Conservation (phyloP, 2,329 filamentous ascomycete species). For the Sclerotinia borealis region DNA sequence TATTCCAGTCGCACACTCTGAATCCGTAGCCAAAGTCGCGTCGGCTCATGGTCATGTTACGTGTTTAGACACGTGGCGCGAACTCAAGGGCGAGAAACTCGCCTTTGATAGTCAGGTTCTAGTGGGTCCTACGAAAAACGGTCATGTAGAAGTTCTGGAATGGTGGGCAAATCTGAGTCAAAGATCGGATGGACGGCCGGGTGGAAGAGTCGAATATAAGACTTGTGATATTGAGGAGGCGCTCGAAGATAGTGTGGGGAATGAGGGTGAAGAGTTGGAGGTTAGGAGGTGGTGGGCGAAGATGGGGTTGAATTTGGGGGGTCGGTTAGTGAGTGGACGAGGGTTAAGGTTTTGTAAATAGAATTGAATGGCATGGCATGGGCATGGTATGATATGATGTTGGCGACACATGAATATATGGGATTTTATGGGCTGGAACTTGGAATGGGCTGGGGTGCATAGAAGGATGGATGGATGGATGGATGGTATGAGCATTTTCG, state of each 20-base stretch:
- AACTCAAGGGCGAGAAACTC: slow-evolving; percentile 65
- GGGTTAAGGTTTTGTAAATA: slow-evolving; percentile 44
- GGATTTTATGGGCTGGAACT: not conserved
- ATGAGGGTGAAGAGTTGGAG: slow-evolving; percentile 53
- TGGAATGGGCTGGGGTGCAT: not conserved
- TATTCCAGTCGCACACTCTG: slow-evolving; percentile 72
- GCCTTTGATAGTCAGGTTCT: slow-evolving; percentile 79
- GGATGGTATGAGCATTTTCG: not conserved
- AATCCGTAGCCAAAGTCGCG: slow-evolving; percentile 77
- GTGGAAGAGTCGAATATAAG: slow-evolving; percentile 80
- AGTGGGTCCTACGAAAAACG: slow-evolving; percentile 80
- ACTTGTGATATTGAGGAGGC: slow-evolving; percentile 95
- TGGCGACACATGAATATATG: not conserved
- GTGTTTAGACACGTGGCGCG: slow-evolving; percentile 78
- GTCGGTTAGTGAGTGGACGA: slow-evolving; percentile 70
- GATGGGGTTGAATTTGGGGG: slow-evolving; percentile 62
- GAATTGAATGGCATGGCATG: not conserved
- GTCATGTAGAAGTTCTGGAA: slow-evolving; percentile 76
- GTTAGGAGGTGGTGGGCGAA: slow-evolving; percentile 83
- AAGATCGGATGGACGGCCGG: slow-evolving; percentile 43
- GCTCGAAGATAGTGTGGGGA: slow-evolving; percentile 73
- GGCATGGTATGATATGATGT: not conserved
- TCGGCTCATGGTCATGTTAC: slow-evolving; percentile 78
- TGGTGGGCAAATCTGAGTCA: slow-evolving; percentile 74
- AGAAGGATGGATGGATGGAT: not conserved